Percentiles rank a stretch among this genome's conserved stretches.
These are phyloP conservation scores for Talaromyces sp. DNA, from an alignment of 2,329 filamentous ascomycete genomes.

Conservation along the genomic window DNA sequence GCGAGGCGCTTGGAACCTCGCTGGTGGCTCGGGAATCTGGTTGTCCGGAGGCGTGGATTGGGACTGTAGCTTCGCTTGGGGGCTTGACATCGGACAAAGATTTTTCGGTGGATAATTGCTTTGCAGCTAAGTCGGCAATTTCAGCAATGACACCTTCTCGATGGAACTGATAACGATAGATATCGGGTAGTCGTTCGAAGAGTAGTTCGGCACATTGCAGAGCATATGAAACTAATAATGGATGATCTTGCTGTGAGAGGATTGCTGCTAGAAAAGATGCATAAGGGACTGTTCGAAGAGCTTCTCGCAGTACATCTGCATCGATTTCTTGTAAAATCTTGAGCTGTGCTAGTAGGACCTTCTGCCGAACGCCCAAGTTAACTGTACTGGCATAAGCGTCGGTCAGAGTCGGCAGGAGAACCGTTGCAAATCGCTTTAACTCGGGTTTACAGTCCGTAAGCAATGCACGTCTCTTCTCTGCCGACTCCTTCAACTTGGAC, in stretches of 20 bases:
- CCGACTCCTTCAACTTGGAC: constrained; percentile 50
- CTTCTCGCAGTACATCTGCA: constrained; percentile 75
- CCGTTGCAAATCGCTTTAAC: constrained; percentile 86
- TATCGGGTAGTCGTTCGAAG: constrained; percentile 74
- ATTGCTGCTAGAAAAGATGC: constrained; percentile 95
- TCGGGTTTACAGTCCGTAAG: constrained; percentile 79
- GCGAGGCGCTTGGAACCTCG: constrained; percentile 13
- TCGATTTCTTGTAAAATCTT: constrained; percentile 99
- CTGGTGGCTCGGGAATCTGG: constrained; percentile 15
- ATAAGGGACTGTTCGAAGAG: constrained; percentile 83
- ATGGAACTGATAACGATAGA: constrained; percentile 96
- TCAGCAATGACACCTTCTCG: constrained; percentile 93
- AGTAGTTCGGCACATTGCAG: constrained; percentile 87
- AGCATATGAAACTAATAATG: constrained; percentile 78
- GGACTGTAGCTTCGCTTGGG: constrained; percentile 22
- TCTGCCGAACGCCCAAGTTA: constrained; percentile 89
- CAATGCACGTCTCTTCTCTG: constrained; percentile 76
- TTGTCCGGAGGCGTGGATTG: constrained; percentile 19
- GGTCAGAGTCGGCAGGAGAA: constrained; percentile 89
- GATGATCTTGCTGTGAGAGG: constrained; percentile 89
- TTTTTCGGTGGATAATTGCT: constrained; percentile 29
- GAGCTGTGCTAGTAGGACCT: constrained; percentile 89
- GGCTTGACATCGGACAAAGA: constrained; percentile 17
- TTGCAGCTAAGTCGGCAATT: constrained; percentile 72
- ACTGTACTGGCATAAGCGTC: constrained; percentile 98